Conservation (phyloP, 1,139 yeast species). For the Blastobotrys raffinosifermentans region DNA sequence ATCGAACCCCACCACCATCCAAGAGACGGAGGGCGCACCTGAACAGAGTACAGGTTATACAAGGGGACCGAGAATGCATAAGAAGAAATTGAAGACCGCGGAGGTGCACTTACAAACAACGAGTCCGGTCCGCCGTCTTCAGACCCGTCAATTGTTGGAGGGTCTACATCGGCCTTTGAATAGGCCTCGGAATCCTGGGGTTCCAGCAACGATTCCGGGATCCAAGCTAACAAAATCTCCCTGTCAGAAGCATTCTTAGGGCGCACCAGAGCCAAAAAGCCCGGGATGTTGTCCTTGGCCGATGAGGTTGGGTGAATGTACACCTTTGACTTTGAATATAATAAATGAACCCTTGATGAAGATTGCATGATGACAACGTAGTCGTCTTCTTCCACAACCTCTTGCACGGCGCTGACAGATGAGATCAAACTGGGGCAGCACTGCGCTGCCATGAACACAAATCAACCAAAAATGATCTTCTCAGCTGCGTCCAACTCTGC, state of each 20-base stretch:
- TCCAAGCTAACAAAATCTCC: constrained; percentile 66
- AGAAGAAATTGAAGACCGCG: constrained; percentile 47
- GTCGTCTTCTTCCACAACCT: constrained; percentile 1
- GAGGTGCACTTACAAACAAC: constrained; percentile 48
- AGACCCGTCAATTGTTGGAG: constrained; percentile 13
- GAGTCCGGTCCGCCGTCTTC: constrained; percentile 23
- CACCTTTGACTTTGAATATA: constrained; percentile 43
- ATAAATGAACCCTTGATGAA: constrained; percentile 26
- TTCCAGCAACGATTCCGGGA: constrained; percentile 57
- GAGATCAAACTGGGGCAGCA: too few relatives aligned
- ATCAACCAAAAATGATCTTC: too few relatives aligned
- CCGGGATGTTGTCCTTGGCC: constrained; percentile 70
- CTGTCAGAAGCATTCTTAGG: constrained; percentile 47
- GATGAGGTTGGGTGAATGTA: constrained; percentile 76
- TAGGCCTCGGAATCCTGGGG: constrained; percentile 46
- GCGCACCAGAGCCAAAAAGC: constrained; percentile 60
- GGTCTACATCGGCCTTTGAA: constrained; percentile 48
- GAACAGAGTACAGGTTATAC: constrained; percentile 65
- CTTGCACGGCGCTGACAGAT: not conserved
- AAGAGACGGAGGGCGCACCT: constrained; percentile 71
- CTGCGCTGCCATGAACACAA: too few relatives aligned
- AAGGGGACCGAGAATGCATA: constrained; percentile 62
- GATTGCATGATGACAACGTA: constrained; percentile 11
- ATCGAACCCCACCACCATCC: constrained; percentile 95
- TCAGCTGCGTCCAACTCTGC: too few relatives aligned